Evolutionary conservation across 495 filamentous ascomycete genomes (phyloP), one percentile per base, ranked within the genome.

Genomic region (Lepraria neglecta): DNA sequence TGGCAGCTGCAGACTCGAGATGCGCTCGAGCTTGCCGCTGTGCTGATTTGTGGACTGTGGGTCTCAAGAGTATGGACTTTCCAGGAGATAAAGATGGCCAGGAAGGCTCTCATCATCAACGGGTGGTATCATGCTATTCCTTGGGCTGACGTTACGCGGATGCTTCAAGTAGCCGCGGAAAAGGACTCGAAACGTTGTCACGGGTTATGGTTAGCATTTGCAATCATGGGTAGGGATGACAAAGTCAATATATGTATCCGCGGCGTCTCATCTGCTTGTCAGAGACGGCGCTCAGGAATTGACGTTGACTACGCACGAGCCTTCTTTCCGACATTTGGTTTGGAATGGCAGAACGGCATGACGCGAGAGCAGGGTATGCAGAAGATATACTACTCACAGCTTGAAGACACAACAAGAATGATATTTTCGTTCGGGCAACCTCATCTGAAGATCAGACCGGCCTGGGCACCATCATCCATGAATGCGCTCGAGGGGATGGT

Each of bases 301-400:
- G 60, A 62, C 19, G 47, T 62, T 28, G 60, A 62, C 53, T 62
- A 62, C 27, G 60, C 60, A 30, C 52, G 60, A 38, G 60, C 60
- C 11, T 62, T 58, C 38, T 62, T 62, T 21, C 60, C 60, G 7
- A 52, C 45, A n/a, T 28, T 62, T 28, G 44, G 42, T 27, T 27
- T 62, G 60, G 47, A 56, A n/a, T 62, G 60, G 60, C 21, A 58
- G 38, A 12, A 15, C 19, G 53, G 53, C 43, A 33, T 62, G 52
- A 62, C 60, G n/a, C 21, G 60, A 33, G 60, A 62, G 24, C 11
- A 58, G 48, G 60, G 52, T 38, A 62, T 62, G 60, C 35, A 62
- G 31, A 48, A 27, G 14, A 62, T 62, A 10, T 62, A 62, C 35
- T 19, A 24, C 14, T 62, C 52, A 14, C 54, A 62, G 15, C 33